Conservation (phyloP, 2,329 filamentous ascomycete species). For the Sclerotinia borealis region DNA sequence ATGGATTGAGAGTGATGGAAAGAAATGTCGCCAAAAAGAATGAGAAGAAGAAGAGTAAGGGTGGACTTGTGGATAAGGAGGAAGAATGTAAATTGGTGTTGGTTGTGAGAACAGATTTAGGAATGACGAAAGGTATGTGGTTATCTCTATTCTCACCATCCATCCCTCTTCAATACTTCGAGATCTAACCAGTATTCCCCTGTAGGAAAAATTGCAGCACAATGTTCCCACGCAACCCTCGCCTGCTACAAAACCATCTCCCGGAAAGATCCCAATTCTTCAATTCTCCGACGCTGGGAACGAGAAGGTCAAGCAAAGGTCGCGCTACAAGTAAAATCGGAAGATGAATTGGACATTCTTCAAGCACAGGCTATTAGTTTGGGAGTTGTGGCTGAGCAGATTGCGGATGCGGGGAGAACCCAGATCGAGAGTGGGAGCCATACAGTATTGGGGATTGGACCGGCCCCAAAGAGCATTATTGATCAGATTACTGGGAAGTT, state of each 20-base stretch:
- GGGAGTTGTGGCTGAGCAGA: conserved; percentile 81
- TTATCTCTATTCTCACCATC: conserved; percentile 9
- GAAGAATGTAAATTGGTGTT: conserved; percentile 95
- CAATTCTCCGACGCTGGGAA: conserved; percentile 80
- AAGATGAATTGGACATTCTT: conserved; percentile 70
- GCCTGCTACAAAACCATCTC: conserved; percentile 89
- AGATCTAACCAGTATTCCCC: neutral
- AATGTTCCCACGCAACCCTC: conserved; percentile 92
- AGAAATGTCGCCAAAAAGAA: conserved; percentile 36
- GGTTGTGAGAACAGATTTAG: conserved; percentile 86
- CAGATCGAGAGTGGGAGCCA: conserved; percentile 92
- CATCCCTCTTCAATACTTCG: neutral
- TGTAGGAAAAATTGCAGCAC: conserved; percentile 90
- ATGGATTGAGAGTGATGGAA: conserved; percentile 43
- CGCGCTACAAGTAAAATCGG: conserved; percentile 78
- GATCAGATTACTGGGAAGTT: conserved; percentile 79
- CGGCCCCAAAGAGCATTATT: conserved; percentile 78
- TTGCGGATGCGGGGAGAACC: conserved; percentile 91
- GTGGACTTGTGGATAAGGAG: conserved; percentile 33
- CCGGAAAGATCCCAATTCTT: conserved; percentile 46
- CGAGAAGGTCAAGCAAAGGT: conserved; percentile 84
- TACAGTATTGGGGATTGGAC: conserved; percentile 81
- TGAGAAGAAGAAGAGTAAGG: conserved; percentile 31
- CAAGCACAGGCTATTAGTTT: conserved; percentile 76
- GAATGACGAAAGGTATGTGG: conserved; percentile 86